Base-by-base conservation (phyloP, 768 basidiomycete species). In the Sistotremastrum suecicum region DNA sequence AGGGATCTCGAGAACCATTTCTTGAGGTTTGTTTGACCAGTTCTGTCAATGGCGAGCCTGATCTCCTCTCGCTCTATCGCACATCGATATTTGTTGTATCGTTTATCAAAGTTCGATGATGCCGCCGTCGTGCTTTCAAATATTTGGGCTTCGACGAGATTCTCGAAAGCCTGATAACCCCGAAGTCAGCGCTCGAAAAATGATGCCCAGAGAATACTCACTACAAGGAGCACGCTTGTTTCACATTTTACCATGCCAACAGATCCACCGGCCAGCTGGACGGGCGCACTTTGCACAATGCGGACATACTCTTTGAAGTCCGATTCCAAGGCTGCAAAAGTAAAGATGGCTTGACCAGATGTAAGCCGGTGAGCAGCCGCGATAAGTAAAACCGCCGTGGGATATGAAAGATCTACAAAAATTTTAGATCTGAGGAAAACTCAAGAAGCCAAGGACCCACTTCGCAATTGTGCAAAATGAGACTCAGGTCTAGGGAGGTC, bases 291-390 rank as follows among this genome's bases (percentile, higher is more conserved):
- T 7, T 70, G 68, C 5, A 84, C 82, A 20, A 77, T 69, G 20
- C 80, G 76, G 12, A 83, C 71, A 61, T 86, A 83, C 50, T 79
- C 74, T 20, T 77, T 75, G 58, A 91, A 90, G 33, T 70, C 68
- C 44, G 87, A 84, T 50, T 83, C 72, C 5, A 94, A 72, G 80
- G 92, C 89, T 54, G 92, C 88, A 57, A 98, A 94, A 32, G 86
- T 97, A 62, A 95, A 79, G 9, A 65, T 64, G 12, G 82, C 70
- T 48, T 90, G 81, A 0, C 91, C 91, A 5, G 77, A 75, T 7
- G 78, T 80, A 29, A 77, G 65, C 3, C 78, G 70, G 56, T 95
- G 92, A 55, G 79, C 71, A 9, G 78, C 72, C n/a, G 91, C 83
- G 48, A 98, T 81, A 38, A 95, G 71, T 32, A 94, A 70, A 56